Evolutionary conservation across 352 stramenopile species (phyloP).

Genomic region (Phytophthora idaei): DNA sequence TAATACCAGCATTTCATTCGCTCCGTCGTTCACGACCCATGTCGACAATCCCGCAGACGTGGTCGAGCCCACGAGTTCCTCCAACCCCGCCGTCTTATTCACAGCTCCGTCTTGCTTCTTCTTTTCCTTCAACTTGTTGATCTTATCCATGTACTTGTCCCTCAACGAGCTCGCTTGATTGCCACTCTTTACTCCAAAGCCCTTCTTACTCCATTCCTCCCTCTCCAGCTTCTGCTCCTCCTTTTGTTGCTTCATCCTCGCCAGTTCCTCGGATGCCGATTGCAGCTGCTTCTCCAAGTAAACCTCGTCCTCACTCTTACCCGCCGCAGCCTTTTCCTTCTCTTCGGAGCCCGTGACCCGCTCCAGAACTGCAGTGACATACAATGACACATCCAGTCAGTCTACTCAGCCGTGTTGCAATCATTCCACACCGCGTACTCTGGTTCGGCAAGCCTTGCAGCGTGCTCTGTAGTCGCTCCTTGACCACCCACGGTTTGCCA

Average conservation of each 20-base stretch:
- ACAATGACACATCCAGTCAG: slow-evolving; percentile 6
- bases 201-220: slow-evolving; percentile 27
- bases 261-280: slow-evolving; percentile 39
- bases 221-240: slow-evolving; percentile 28
- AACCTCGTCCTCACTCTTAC: slow-evolving; percentile 56
- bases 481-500: slow-evolving; percentile 64
- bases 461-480: slow-evolving; percentile 68
- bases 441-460: slow-evolving; percentile 65
- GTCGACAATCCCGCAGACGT: slow-evolving; percentile 68
- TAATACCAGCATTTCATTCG: slow-evolving; percentile 69
- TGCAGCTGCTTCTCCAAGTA: slow-evolving; percentile 67
- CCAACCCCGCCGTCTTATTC: slow-evolving; percentile 12
- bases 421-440: slow-evolving; percentile 34
- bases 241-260: slow-evolving; percentile 34
- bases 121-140: slow-evolving; percentile 74
- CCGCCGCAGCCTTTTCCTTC: slow-evolving; percentile 18
- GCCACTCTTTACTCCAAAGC: slow-evolving; percentile 13
- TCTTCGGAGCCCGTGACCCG: slow-evolving; percentile 49
- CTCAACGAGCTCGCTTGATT: slow-evolving; percentile 36
- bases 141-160: slow-evolving; percentile 82
- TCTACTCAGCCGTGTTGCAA: not conserved
- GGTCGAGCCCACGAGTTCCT: slow-evolving; percentile 32
- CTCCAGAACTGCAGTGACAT: slow-evolving; percentile 48
- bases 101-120: slow-evolving; percentile 30
- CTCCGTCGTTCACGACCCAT: slow-evolving; percentile 74